Base-by-base conservation (phyloP, 306 rosid species). In the Acacia crassicarpa region DNA sequence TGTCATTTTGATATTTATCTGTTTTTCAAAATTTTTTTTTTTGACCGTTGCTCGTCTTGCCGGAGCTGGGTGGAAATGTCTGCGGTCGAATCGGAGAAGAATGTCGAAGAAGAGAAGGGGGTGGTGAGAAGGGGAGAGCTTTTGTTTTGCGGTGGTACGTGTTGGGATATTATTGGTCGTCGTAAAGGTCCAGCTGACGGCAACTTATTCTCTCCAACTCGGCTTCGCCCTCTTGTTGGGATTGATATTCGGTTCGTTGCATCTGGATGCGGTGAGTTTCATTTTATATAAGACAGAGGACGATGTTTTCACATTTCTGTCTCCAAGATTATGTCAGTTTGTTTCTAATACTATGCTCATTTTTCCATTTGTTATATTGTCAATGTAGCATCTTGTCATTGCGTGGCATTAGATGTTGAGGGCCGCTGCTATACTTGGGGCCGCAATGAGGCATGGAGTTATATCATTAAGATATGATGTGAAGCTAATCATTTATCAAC, bases 361-460 rank as follows among this genome's bases (percentile, higher is more conserved):
- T 11, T 48, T 14, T 38, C 3, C 17, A 6, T n/a, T 67, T 35
- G 65, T 76, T 13, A 35, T 46, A 40, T 32, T 82, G 70, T 88
- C 84, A 82, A 84, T 84, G 89, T 81, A 95, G 98, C 83, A 22
- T 91, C 99, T 51, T 95, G 97, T 85, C 99, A 95, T 84, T 95
- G 99, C 40, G 96, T 93, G 83, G 99, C 99, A 12, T 89, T 95
- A 91, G 99, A 95, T 72, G 92, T 89, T 12, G 98, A 90, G 66
- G 99, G 99, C 80, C 96, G 98, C 70, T 95, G 99, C 81, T 95
- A 95, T 79, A 93, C 98, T 17, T 95, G 99, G 99, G 98, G 99
- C 67, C 99, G 99, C 43, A 95, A 95, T 63, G 99, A 95, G 93
- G 99, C 74, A 89, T 66, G 91, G 2, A 43, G 58, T 53, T 35